Evolutionary conservation across 768 basidiomycete species (phyloP), one percentile per base, ranked within the genome.

Genomic region (Podaxis sp.): DNA sequence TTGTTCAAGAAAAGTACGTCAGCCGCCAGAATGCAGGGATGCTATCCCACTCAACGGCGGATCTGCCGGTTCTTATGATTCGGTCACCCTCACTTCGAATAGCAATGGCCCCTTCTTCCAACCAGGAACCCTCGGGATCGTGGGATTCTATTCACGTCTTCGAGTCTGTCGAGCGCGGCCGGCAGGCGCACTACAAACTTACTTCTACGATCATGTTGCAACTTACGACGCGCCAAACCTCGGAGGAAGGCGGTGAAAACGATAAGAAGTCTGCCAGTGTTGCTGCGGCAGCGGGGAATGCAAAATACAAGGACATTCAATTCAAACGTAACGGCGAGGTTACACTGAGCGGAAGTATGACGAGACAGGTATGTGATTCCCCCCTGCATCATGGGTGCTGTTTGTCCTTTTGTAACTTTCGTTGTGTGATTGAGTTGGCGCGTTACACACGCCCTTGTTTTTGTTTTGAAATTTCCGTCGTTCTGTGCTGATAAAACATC

Each of bases 81-180:
- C 18, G 5, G 18, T 18, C 11, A 25, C 51, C 48, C 25, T 61
- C 14, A 50, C n/a, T 63, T 23, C n/a, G 16, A 59, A 25, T 27
- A 92, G 90, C 79, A 4, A 82, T 92, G 79, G 81, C 74, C 25
- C 84, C 87, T 2, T 71, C 78, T 10, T 73, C 79, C 5, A 68
- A 76, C 10, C 77, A 79, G 58, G 89, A 88, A 62, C 86, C 90
- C 5, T 84, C 89, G 0, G 93, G 94, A 23, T 89, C 93, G 57
- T 99, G 97, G 97, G 95, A 99, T 70, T 96, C 95, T 1, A 93
- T 99, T 63, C 97, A 99, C 70, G 96, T 98, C 55, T 98, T 99
- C 66, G 97, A 99, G 73, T 84, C 91, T 1, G 81, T 84, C n/a
- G 95, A 97, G 70, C 86, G 95, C 48, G 95, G 91, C 4, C 83